Percentiles rank a stretch among this genome's conserved stretches.
Evolutionary conservation across 2,329 filamentous ascomycete species (phyloP).

Genomic region (Hyphodiscus sp.): DNA sequence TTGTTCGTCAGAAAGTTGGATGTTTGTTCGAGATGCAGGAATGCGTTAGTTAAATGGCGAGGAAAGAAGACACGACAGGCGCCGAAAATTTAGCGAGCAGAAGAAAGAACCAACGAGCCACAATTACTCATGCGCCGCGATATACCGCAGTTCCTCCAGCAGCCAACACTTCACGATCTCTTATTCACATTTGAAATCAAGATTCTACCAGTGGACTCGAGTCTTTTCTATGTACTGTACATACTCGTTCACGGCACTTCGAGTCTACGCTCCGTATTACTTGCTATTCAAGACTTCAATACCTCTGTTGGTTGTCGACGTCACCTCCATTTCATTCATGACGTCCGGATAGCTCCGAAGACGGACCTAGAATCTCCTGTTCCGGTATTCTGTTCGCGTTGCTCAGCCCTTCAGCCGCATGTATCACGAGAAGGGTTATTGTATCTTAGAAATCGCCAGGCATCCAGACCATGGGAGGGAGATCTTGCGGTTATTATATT

Average conservation of each 20-base stretch:
- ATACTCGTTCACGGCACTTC: neutral
- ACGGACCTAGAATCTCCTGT: neutral
- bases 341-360: neutral
- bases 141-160: neutral
- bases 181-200: neutral
- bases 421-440: neutral
- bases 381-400: neutral
- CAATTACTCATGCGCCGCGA: neutral
- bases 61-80: neutral
- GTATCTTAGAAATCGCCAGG: neutral
- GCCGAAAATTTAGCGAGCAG: constrained; percentile 2
- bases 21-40: constrained; percentile 1
- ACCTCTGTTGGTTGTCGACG: neutral
- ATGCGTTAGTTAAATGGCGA: neutral
- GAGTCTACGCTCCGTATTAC: neutral
- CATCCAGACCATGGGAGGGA: neutral
- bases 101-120: neutral
- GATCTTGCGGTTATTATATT: neutral
- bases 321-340: neutral
- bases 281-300: neutral
- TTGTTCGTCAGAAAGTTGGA: neutral
- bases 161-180: neutral
- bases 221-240: neutral
- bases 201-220: neutral
- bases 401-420: neutral